Base-by-base conservation (phyloP, 495 filamentous ascomycete species). In the Annulohypoxylon maeteangense region DNA sequence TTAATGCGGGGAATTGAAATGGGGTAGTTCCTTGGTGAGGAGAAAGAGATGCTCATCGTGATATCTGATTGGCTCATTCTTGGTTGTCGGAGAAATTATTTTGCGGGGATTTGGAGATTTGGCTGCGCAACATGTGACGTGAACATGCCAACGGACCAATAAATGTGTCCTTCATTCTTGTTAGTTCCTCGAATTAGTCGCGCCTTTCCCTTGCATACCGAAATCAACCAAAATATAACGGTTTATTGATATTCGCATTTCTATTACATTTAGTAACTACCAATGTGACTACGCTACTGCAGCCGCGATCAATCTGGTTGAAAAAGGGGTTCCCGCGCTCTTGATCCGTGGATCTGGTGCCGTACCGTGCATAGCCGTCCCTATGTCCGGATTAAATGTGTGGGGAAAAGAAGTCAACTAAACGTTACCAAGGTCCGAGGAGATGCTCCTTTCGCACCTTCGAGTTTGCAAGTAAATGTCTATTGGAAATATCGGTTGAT, bases 1-100 rank as follows among this genome's bases (percentile, higher is more conserved):
- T 63, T 14, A n/a, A 57, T 73, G 70, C 65, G 65, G 62, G 58
- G 71, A 62, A 58, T 38, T 0, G 1, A 44, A 20, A 40, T 65
- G 56, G 65, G 65, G 65, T 25, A 57, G 12, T 60, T 65, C 18
- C 34, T 61, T 53, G 36, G 55, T 54, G 32, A 64, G 67, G 61
- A 45, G 23, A 36, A 57, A 2, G 11, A 14, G 5, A 10, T 25
- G 48, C n/a, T 16, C 0, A 16, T n/a, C 8, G 7, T 44, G 8
- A 20, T 8, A 8, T 58, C 18, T 66, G 63, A 58, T 58, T 66
- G 54, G 54, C 25, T 32, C 36, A 40, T 10, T 7, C 2, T 38
- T 1, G 36, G 11, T 34, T 18, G 22, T 55, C 58, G 58, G 65
- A 23, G 18, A 62, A 62, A 68, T 18, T 14, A 32, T 47, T 62